phyloP scores from a whole-genome alignment of 2,329 filamentous ascomycete species.

The Trichoderma sp. region DNA sequence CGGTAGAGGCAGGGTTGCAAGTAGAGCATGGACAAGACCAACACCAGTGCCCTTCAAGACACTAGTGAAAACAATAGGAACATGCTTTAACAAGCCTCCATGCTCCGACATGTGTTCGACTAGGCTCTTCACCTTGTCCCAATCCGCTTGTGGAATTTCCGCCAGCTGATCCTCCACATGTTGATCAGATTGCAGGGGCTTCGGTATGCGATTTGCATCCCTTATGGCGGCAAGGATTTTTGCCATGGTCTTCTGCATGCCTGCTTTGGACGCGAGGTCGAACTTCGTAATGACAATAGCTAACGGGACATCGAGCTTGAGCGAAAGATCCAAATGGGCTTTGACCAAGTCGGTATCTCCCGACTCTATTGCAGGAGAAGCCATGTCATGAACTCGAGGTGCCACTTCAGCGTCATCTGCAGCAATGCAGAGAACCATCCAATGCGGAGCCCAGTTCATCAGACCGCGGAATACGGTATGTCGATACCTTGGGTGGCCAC shows the following conservation, averaged over 20 bases:
- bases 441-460: constrained; percentile 95
- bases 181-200: constrained; percentile 62
- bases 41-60: constrained; percentile 82
- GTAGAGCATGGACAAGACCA: constrained; percentile 73
- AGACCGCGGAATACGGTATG: constrained; percentile 85
- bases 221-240: constrained; percentile 78
- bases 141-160: constrained; percentile 54
- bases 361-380: neutral
- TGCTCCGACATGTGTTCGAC: constrained; percentile 48
- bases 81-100: constrained; percentile 46
- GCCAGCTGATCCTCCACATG: constrained; percentile 50
- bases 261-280: constrained; percentile 73
- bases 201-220: constrained; percentile 66
- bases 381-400: constrained; percentile 19
- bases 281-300: constrained; percentile 86
- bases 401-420: constrained; percentile 64
- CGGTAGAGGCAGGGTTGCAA: constrained; percentile 72
- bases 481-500: constrained; percentile 83
- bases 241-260: constrained; percentile 66
- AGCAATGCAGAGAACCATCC: constrained; percentile 83
- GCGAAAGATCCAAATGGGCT: constrained; percentile 79
- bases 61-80: constrained; percentile 87
- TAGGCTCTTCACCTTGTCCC: constrained; percentile 54
- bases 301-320: constrained; percentile 74
- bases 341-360: constrained; percentile 67